phyloP scores from a whole-genome alignment of 106 monocot species.

The Vanilla planifolia region DNA sequence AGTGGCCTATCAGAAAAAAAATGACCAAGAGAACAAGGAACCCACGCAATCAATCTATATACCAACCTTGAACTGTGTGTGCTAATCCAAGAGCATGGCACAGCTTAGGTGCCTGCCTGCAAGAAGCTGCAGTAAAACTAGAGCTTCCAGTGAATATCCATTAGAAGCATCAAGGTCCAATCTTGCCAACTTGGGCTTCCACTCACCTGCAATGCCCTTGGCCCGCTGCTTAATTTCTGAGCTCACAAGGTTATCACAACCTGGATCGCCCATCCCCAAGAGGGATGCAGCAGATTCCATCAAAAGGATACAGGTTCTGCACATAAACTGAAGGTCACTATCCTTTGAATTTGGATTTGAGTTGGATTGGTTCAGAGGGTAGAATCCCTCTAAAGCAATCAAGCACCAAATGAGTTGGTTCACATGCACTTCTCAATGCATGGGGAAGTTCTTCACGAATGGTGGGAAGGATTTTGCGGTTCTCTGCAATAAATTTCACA shows the following conservation, averaged over 20 bases:
- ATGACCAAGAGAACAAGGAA: neutral
- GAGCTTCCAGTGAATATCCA: slow-evolving; percentile 54
- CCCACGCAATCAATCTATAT: slow-evolving; percentile 13
- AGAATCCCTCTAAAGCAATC: slow-evolving; percentile 48
- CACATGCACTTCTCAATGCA: slow-evolving; percentile 54
- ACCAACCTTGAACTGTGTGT: slow-evolving; percentile 69
- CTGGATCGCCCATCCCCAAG: slow-evolving; percentile 13
- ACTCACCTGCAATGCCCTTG: slow-evolving; percentile 45
- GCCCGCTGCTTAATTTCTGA: slow-evolving; percentile 50
- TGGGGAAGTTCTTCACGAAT: slow-evolving; percentile 41
- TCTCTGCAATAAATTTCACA: slow-evolving; percentile 59
- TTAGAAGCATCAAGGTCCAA: slow-evolving; percentile 38
- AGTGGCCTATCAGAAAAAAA: no score
- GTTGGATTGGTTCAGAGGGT: slow-evolving; percentile 35
- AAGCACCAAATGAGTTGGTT: slow-evolving; percentile 67
- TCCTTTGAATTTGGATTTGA: slow-evolving; percentile 21
- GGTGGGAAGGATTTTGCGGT: slow-evolving; percentile 28
- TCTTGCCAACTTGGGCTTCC: slow-evolving; percentile 46
- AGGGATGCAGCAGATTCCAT: slow-evolving; percentile 42
- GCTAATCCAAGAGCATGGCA: slow-evolving; percentile 53
- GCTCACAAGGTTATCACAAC: slow-evolving; percentile 17
- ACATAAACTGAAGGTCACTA: slow-evolving; percentile 28
- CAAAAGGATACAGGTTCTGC: slow-evolving; percentile 57
- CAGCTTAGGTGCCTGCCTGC: slow-evolving; percentile 37
- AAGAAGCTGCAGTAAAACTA: slow-evolving; percentile 51